A percentile compares a stretch with the other conserved stretches of the same genome.
Conservation (phyloP, 2,329 filamentous ascomycete genomes). For the Claviceps spartinae region DNA sequence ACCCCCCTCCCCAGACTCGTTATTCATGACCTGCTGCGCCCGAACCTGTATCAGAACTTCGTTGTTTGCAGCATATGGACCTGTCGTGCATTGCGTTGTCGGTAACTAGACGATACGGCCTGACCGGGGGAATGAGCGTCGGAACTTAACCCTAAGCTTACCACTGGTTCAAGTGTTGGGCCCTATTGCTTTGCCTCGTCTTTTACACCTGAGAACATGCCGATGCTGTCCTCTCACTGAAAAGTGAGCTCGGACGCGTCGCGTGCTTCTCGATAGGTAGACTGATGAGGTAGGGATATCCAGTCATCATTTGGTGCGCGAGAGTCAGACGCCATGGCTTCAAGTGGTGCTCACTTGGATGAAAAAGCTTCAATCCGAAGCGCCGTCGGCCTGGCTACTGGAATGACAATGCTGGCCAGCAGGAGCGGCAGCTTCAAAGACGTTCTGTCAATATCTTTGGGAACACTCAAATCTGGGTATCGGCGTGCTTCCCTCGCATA, state of each 20-base stretch:
- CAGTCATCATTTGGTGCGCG: conserved; percentile 42
- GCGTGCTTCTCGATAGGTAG: conserved; percentile 23
- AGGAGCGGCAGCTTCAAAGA: conserved; percentile 25
- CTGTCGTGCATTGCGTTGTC: conserved; percentile 24
- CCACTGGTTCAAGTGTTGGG: conserved; percentile 62
- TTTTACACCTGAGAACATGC: conserved; percentile 40
- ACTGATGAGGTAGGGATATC: conserved; percentile 36
- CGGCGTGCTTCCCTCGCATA: neutral
- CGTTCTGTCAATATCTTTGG: conserved; percentile 13
- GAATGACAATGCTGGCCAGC: conserved; percentile 42
- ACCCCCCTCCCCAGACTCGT: conserved; percentile 24
- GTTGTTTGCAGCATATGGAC: conserved; percentile 34
- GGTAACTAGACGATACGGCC: conserved; percentile 27
- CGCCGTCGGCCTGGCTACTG: conserved; percentile 63
- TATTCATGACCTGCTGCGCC: conserved; percentile 39
- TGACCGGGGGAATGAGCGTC: conserved; percentile 47
- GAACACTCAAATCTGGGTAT: neutral
- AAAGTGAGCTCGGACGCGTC: conserved; percentile 30
- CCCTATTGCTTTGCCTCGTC: conserved; percentile 53
- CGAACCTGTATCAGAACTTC: conserved; percentile 47
- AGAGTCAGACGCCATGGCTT: conserved; percentile 50
- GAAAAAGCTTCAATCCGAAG: conserved; percentile 62
- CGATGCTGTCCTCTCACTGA: conserved; percentile 31
- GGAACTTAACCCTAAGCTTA: conserved; percentile 96
- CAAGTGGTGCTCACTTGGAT: conserved; percentile 39